phyloP scores from a whole-genome alignment of 2,329 filamentous ascomycete genomes.

The Alternaria arborescens region DNA sequence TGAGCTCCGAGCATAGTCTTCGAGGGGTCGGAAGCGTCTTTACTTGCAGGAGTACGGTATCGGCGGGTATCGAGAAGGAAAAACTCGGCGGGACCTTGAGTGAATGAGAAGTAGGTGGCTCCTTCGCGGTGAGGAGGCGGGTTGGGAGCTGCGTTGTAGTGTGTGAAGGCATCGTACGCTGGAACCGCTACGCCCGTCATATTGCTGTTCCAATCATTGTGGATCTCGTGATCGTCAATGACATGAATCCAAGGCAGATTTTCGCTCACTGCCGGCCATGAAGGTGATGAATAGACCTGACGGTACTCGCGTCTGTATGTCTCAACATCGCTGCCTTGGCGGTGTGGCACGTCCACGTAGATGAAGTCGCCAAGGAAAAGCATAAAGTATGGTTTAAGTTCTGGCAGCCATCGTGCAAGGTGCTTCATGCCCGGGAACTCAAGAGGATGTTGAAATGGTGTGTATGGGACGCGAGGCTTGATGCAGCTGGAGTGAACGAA shows the following conservation, averaged over 20 bases:
- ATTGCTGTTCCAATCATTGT: slow-evolving; percentile 89
- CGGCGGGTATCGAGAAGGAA: slow-evolving; percentile 94
- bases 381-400: slow-evolving; percentile 76
- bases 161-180: slow-evolving; percentile 82
- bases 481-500: slow-evolving; percentile 95
- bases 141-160: slow-evolving; percentile 87
- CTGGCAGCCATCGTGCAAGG: slow-evolving; percentile 75
- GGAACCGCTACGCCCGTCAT: slow-evolving; percentile 80
- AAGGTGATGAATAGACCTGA: slow-evolving; percentile 93
- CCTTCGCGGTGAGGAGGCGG: slow-evolving; percentile 72
- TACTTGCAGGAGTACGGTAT: slow-evolving; percentile 76
- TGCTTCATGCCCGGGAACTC: slow-evolving; percentile 81
- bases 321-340: slow-evolving; percentile 74
- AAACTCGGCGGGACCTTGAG: slow-evolving; percentile 88
- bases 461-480: slow-evolving; percentile 90
- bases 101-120: slow-evolving; percentile 88
- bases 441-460: slow-evolving; percentile 80
- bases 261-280: slow-evolving; percentile 79
- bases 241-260: slow-evolving; percentile 98
- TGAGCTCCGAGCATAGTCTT: slow-evolving; percentile 88
- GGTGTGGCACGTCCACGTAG: slow-evolving; percentile 86
- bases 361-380: slow-evolving; percentile 85
- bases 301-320: slow-evolving; percentile 92
- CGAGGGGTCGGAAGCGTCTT: slow-evolving; percentile 66
- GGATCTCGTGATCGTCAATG: slow-evolving; percentile 95